These are phyloP conservation scores for Starmerella riodocensis DNA, from an alignment of 805 yeast species.

Conservation along the genomic window DNA sequence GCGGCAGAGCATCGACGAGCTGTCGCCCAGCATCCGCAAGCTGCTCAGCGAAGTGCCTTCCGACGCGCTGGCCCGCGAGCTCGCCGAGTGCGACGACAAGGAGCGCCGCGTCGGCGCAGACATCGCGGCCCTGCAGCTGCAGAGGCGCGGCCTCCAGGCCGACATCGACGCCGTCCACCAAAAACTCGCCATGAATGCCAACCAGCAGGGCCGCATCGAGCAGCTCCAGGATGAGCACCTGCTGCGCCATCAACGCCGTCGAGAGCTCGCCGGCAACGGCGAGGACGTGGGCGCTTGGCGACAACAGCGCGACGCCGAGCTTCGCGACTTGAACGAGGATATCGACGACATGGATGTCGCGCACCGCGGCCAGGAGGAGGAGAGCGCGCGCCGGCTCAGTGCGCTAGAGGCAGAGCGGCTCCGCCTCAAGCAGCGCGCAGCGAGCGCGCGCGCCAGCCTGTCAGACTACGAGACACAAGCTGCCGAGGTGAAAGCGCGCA, in stretches of 20 bases:
- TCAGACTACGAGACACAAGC: slow-evolving; percentile 3
- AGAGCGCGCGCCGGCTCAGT: slow-evolving; percentile 19
- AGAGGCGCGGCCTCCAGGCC: slow-evolving; percentile 22
- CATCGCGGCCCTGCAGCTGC: slow-evolving; percentile 25
- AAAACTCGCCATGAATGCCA: slow-evolving; percentile 3
- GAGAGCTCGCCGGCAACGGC: neutral
- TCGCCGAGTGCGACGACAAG: slow-evolving; percentile 3
- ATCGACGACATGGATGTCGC: slow-evolving; percentile 12
- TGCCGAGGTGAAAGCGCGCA: neutral
- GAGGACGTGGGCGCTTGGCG: slow-evolving; percentile 1
- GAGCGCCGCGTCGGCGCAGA: slow-evolving; percentile 2
- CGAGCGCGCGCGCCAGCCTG: slow-evolving; percentile 6
- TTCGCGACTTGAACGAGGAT: slow-evolving; percentile 1
- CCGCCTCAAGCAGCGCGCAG: slow-evolving; percentile 18
- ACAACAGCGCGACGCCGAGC: neutral
- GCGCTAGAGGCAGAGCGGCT: slow-evolving; percentile 21
- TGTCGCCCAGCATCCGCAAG: slow-evolving; percentile 1
- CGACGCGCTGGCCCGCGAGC: slow-evolving; percentile 2
- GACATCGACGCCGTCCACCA: slow-evolving; percentile 4
- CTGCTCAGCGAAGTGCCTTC: slow-evolving; percentile 24
- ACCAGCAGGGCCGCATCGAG: slow-evolving; percentile 14
- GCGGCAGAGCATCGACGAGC: slow-evolving; percentile 1
- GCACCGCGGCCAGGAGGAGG: slow-evolving; percentile 27
- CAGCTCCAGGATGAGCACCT: slow-evolving; percentile 8
- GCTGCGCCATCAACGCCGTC: neutral